Evolutionary conservation across 257 asterid genomes (phyloP), one percentile per base, ranked within the genome.

Genomic region (Misopates orontium): DNA sequence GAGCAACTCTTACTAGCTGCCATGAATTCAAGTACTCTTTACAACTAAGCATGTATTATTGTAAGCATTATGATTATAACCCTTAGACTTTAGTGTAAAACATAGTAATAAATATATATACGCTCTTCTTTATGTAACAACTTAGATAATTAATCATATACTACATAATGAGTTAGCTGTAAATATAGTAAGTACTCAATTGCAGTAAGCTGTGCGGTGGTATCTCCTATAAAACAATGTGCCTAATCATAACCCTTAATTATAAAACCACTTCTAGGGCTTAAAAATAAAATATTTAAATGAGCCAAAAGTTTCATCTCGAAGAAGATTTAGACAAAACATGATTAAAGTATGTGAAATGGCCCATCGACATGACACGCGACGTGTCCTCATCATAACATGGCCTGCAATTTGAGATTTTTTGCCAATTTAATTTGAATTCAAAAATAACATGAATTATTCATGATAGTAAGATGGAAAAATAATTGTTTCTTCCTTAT

Each of bases 361-460:
- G 62, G 31, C 36, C 70, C 61, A 47, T 12, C 40, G 21, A 71
- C 75, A 53, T 71, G 69, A 64, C 73, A 62, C 60, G 63, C 50
- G 48, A 47, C 59, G 50, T 31, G 68, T 71, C 73, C 24, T 58
- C 66, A 71, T 74, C 83, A 58, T 59, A 61, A 67, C 67, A 39
- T 32, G 67, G 70, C 54, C 73, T 45, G 51, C 66, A 77, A 56
- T 53, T 49, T 40, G 42, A n/a, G 7, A 36, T 62, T 3, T 16
- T 42, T 63, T 59, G 52, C 45, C 54, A 59, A 51, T 66, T 39
- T 56, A 21, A 31, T 14, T 15, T 16, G 0, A 6, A 42, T 42
- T 45, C 0, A 45, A n/a, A 36, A 36, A 36, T 36, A n/a, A n/a
- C n/a, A n/a, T n/a, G n/a, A n/a, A n/a, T n/a, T n/a, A 1, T 4